Base-by-base conservation (phyloP, 2,329 filamentous ascomycete species). In the Cytospora piceae region DNA sequence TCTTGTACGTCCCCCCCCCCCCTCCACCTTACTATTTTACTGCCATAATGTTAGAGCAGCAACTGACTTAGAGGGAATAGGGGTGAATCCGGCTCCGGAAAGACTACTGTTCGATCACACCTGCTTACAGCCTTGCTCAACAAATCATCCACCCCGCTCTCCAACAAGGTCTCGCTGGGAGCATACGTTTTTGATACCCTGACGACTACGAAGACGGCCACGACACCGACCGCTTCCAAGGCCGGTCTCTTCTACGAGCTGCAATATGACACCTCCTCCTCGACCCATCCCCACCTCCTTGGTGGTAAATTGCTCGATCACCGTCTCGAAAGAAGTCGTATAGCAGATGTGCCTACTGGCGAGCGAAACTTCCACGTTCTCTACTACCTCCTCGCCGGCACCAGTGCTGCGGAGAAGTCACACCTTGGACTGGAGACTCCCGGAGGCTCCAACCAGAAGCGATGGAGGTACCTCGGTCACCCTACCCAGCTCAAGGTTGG, bases 401-500 rank as follows among this genome's bases (percentile, higher is more conserved):
- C 95, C 15, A 97, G 93, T 72, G 84, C 87, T 4, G 92, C 93
- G 4, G 95, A 99, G 77, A 97, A 94, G 82, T 77, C 89, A 15
- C 95, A 99, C 82, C 81, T 99, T 5, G 85, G 87, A 15, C 81
- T 88, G 27, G 85, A 88, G 32, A 79, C 80, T 27, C 76, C 82
- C 3, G 75, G 79, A 7, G 78, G 77, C 7, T 75, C 75, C 17
- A 75, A 82, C 4, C 87, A 90, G 73, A 96, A 93, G 80, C 85
- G 95, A 78, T 99, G 95, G 95, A 91, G 93, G 75, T 99, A 96
- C 74, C 85, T 99, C 4, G 95, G 95, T 3, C 95, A 99, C 72
- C 95, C 94, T 0, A 97, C 94, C 0, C 95, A 99, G 78, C 85
- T 99, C 70, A 98, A 97, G 77, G 93, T 98, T 32, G 95, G 95